Base-by-base conservation (phyloP, 2,329 filamentous ascomycete species). In the Periglandula ipomoeae region DNA sequence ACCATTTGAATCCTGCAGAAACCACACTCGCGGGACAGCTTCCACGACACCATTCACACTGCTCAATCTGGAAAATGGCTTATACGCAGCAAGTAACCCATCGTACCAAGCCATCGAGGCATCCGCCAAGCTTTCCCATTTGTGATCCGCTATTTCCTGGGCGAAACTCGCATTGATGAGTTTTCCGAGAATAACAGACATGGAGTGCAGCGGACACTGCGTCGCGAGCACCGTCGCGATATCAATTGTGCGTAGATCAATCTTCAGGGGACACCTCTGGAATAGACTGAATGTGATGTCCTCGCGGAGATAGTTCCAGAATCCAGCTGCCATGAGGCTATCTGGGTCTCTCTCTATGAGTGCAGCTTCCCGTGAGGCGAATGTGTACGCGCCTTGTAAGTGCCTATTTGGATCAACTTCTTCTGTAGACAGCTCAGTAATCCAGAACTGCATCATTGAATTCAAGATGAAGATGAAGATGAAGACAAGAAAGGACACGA, bases 231-330 rank as follows among this genome's bases (percentile, higher is more conserved):
- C 19, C 19, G 19, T 41, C 15, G 17, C n/a, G 7, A 41, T 59
- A 47, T 75, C 73, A 1, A 73, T 62, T 22, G 51, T 37, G 11
- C 59, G 42, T 11, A 70, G 46, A 17, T 69, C 59, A 48, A 73
- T 71, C 52, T 71, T 72, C 1, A 74, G 53, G 0, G 62, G 62
- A 20, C 67, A 69, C 5, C 61, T 56, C 34, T 69, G 61, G 37
- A 71, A 73, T 1, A 76, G 55, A n/a, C 71, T 71, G n/a, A 74
- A 72, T 0, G 73, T 75, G n/a, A 76, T 75, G 34, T 76, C 72
- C 55, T 76, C 72, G 1, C 73, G 65, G 0, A 76, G 62, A 47
- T 74, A 74, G 50, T 76, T 76, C 73, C 72, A 76, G 48, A 72
- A 71, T 0, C 72, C 72, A 1, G 71, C 67, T 3, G 61, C 61